Percentiles rank a stretch among this genome's conserved stretches.
Conservation (phyloP, 345 rosid species). For the Alliaria petiolata region DNA sequence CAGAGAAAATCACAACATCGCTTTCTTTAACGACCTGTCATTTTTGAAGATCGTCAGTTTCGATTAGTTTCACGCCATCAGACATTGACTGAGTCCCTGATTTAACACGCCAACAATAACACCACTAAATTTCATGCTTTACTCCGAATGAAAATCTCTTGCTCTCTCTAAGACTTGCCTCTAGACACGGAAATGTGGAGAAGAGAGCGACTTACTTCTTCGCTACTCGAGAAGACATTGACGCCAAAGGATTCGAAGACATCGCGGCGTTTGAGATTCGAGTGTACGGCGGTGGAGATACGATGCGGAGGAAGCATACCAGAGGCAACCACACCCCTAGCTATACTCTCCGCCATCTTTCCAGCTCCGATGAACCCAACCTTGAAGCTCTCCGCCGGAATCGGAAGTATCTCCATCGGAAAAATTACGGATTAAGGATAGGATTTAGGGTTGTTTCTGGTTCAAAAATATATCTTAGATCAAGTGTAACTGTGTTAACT, state of each 20-base stretch:
- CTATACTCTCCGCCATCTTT: conserved; percentile 93
- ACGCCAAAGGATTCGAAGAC: conserved; percentile 76
- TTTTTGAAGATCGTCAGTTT: not conserved
- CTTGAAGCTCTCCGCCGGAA: conserved; percentile 45
- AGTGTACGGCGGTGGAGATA: conserved; percentile 61
- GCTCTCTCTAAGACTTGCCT: not conserved
- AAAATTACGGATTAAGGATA: not conserved
- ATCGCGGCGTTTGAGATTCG: conserved; percentile 51
- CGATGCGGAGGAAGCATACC: conserved; percentile 69
- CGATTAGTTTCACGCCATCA: not conserved
- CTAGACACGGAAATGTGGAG: not conserved
- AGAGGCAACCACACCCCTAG: conserved; percentile 69
- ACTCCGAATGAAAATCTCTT: not conserved
- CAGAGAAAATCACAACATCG: conserved; percentile 83
- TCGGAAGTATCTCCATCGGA: conserved; percentile 48
- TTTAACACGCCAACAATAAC: not conserved
- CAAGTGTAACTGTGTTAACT: too few species aligned
- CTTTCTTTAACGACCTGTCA: conserved; percentile 72
- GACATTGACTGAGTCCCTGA: not conserved
- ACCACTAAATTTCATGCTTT: not conserved
- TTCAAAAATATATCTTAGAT: not conserved
- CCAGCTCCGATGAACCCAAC: conserved; percentile 88
- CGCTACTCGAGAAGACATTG: conserved; percentile 42
- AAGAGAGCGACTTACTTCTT: conserved; percentile 45
- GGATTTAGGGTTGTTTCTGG: conserved; percentile 5